Conservation (phyloP, 805 yeast genomes). For the Candida pseudoglaebosa region DNA sequence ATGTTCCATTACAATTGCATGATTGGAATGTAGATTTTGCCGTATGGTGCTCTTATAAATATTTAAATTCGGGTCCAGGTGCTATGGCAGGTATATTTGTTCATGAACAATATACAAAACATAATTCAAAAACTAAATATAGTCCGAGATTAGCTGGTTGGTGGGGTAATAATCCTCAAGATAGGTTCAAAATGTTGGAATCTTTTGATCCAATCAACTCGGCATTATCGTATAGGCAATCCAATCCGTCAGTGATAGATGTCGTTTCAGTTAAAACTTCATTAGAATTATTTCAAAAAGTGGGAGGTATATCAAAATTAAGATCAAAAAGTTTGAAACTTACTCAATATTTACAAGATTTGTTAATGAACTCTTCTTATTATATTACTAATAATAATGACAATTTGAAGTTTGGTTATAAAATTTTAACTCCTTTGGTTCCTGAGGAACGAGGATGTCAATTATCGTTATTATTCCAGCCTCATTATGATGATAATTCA, state of each 20-base stretch:
- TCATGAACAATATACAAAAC: conserved; percentile 47
- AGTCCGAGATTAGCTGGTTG: conserved; percentile 86
- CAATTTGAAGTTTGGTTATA: conserved; percentile 40
- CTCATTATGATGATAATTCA: conserved; percentile 30
- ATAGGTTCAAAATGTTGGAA: conserved; percentile 77
- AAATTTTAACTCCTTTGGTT: conserved; percentile 69
- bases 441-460: conserved; percentile 71
- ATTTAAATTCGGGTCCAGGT: conserved; percentile 91
- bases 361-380: conserved; percentile 44
- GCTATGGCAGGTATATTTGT: conserved; percentile 85
- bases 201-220: conserved; percentile 75
- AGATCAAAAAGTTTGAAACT: conserved; percentile 53
- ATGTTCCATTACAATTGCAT: conserved; percentile 71
- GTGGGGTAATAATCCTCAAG: conserved; percentile 85
- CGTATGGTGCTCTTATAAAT: conserved; percentile 91
- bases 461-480: conserved; percentile 63
- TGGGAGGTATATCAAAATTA: conserved; percentile 61
- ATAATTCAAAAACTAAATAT: conserved; percentile 26
- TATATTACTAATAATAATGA: conserved; percentile 31
- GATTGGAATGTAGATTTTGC: conserved; percentile 94
- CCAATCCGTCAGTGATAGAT: conserved; percentile 86
- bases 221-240: conserved; percentile 84
- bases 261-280: conserved; percentile 70
- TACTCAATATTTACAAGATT: conserved; percentile 52
- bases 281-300: conserved; percentile 52